Evolutionary conservation across 352 stramenopile species (phyloP).

Genomic region (Globisporangium perplexum): DNA sequence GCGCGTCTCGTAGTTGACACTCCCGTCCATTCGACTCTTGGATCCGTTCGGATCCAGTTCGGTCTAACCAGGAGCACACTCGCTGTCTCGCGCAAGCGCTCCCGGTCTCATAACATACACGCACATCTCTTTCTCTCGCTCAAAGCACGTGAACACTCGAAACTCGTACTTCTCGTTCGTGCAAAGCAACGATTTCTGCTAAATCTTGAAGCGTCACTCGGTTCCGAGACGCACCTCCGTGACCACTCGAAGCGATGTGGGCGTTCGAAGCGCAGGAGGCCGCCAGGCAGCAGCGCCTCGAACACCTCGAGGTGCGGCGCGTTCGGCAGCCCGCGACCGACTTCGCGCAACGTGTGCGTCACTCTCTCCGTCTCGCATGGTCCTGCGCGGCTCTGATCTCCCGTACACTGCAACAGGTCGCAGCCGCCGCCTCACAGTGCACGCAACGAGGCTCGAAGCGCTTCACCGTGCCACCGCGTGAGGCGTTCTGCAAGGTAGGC

Average conservation of each 20-base stretch:
- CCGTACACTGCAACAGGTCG: neutral
- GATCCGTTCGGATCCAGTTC: no score
- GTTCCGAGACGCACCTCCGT: no score
- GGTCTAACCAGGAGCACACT: no score
- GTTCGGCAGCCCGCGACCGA: neutral
- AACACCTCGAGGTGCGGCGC: conserved; percentile 1
- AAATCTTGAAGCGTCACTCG: neutral
- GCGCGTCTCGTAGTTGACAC: no score
- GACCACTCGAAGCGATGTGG: conserved; percentile 13
- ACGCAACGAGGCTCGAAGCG: conserved; percentile 9
- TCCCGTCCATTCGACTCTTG: no score
- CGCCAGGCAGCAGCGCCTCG: conserved; percentile 1
- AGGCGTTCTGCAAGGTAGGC: conserved; percentile 31
- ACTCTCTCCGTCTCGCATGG: neutral
- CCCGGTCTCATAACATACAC: no score
- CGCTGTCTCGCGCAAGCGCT: no score
- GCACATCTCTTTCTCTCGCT: no score
- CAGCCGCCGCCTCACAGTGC: neutral
- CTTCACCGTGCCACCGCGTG: conserved; percentile 17
- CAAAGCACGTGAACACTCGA: no score
- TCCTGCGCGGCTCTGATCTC: no score
- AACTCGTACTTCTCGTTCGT: no score
- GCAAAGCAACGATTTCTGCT: no score
- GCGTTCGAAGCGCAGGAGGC: conserved; percentile 2
- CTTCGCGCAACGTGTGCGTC: conserved; percentile 1